Evolutionary conservation across 306 rosid species (phyloP).

Genomic region (Arachis hypogaea): DNA sequence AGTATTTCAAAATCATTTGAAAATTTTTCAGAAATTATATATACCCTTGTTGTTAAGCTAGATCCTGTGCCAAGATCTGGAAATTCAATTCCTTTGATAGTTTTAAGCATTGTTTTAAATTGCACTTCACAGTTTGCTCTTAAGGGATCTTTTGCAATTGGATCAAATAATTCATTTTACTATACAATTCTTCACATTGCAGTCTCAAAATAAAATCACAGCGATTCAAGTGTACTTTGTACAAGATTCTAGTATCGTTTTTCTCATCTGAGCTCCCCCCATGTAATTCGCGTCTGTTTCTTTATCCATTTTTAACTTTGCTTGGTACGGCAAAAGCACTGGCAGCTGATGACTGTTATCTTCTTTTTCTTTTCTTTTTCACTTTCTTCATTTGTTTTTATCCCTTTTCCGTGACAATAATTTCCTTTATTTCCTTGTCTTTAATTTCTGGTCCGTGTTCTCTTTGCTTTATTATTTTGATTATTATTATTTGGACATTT

Average conservation of each 20-base stretch:
- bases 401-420: conserved; percentile 11
- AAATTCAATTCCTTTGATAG: no score
- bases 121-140: no score
- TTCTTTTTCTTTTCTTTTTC: conserved; percentile 1
- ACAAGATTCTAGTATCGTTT: conserved; percentile 36
- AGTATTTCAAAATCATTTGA: no score
- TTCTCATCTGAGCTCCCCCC: conserved; percentile 17
- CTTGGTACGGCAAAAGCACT: conserved; percentile 22
- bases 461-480: conserved; percentile 13
- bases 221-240: neutral
- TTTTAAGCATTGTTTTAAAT: no score
- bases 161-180: no score
- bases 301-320: conserved; percentile 13
- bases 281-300: conserved; percentile 47
- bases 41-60: no score
- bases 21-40: no score
- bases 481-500: neutral
- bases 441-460: conserved; percentile 34
- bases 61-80: no score
- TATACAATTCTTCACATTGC: no score
- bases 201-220: no score
- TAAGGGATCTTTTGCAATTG: no score
- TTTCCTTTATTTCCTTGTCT: conserved; percentile 33
- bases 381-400: neutral
- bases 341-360: neutral